A percentile compares a stretch with the other conserved stretches of the same genome.
Conservation (phyloP, 768 basidiomycete species). For the Mrakia blollopis region DNA sequence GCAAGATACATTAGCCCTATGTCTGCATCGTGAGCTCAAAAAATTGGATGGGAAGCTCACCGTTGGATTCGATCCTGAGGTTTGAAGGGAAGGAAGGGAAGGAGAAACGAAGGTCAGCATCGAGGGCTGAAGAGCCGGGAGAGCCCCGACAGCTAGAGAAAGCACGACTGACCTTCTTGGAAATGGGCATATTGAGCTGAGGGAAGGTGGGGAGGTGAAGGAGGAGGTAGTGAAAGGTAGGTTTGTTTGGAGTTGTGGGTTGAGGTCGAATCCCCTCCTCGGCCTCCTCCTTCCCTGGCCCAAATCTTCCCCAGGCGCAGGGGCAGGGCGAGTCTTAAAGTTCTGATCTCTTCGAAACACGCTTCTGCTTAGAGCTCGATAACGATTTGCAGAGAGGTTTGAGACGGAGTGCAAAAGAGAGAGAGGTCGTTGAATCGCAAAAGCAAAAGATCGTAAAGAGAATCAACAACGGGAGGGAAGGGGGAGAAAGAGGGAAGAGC, state of each 20-base stretch:
- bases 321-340: no score
- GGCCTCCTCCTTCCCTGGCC: no score
- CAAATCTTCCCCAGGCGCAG: no score
- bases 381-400: no score
- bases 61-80: neutral
- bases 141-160: neutral
- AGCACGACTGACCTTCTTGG: conserved; percentile 3
- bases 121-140: neutral
- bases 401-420: no score
- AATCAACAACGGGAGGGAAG: no score
- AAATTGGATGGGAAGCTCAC: neutral
- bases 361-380: no score
- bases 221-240: neutral
- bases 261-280: no score
- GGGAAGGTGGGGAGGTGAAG: neutral
- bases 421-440: no score
- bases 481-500: neutral
- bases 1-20: neutral
- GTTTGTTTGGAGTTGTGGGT: no score
- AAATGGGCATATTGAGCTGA: conserved; percentile 6
- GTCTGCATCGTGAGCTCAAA: neutral
- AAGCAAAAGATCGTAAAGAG: no score
- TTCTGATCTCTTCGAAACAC: no score
- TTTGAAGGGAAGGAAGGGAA: neutral
- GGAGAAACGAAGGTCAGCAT: neutral